Base-by-base conservation (phyloP, 139 green algal genomes). In the Chlamydomonas schloesseri region DNA sequence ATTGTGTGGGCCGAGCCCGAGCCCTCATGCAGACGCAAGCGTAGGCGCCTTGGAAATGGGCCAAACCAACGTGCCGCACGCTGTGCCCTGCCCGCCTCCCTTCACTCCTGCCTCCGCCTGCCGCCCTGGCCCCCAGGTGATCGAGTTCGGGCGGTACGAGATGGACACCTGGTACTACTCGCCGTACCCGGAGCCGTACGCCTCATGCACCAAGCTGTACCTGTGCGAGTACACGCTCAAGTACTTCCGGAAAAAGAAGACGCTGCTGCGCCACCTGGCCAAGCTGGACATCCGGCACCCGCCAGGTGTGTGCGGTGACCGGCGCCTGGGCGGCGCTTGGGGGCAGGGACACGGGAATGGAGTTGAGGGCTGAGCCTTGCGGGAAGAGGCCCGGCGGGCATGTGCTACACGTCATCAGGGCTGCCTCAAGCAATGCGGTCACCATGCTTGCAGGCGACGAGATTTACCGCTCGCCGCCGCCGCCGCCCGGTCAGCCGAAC, bases 161-260 rank as follows among this genome's bases (percentile, higher is more conserved):
- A 98, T 99, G 94, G 97, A 99, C 89, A 99, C 98, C 9, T 99
- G 98, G 97, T 99, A 99, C 94, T 99, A 98, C 88, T 98, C 95
- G 28, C 98, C 98, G 11, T 97, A 98, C 84, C 98, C 98, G 17
- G 88, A 98, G 89, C 95, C 99, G 29, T 99, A 97, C 90, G 97
- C 98, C 77, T 96, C 93, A 71, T 94, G 97, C 72, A 82, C 95
- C 72, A 97, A 97, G 94, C 94, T 99, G 71, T 98, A 97, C 89
- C 85, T 98, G 28, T 99, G 97, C 90, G 96, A 99, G 90, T 98
- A 94, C 90, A 96, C 98, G 47, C 94, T 99, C 68, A 95, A 94
- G 81, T 98, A 97, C 89, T 96, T 98, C 70, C 90, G 93, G n/a
- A 93, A 95, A 78, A 96, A 96, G 75, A 87, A 93, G 62, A 93